Percentiles rank a stretch among this genome's conserved stretches.
Conservation (phyloP, 2,329 filamentous ascomycete species). For the Penicillium paneum region DNA sequence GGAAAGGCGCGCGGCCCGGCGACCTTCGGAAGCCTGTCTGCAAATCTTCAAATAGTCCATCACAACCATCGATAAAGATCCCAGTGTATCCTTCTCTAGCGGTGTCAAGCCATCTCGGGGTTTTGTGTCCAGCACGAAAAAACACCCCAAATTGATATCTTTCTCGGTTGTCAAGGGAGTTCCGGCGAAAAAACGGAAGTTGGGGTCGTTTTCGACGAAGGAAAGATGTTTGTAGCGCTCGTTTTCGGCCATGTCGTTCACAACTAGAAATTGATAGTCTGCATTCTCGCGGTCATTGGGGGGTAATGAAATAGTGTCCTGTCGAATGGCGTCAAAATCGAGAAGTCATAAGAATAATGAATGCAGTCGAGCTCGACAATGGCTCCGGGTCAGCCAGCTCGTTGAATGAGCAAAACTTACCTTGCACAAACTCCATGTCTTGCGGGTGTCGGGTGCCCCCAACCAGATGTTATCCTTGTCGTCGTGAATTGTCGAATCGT, state of each 20-base stretch:
- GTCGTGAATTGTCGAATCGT: conserved; percentile 33
- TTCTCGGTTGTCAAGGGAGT: conserved; percentile 60
- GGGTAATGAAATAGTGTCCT: conserved; percentile 38
- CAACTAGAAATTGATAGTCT: conserved; percentile 30
- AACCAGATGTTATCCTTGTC: conserved; percentile 30
- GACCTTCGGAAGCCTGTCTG: conserved; percentile 51
- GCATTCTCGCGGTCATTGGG: conserved; percentile 22
- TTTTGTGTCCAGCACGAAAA: conserved; percentile 58
- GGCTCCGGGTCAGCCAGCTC: not conserved
- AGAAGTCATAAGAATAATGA: not conserved
- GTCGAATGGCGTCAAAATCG: conserved; percentile 6
- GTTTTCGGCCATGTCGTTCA: conserved; percentile 42
- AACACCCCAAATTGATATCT: conserved; percentile 58
- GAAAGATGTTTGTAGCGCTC: conserved; percentile 37
- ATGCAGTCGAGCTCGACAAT: not conserved
- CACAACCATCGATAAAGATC: conserved; percentile 55
- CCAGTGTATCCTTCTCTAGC: conserved; percentile 49
- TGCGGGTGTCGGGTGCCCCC: conserved; percentile 35
- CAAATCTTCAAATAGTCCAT: conserved; percentile 60
- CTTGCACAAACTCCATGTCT: conserved; percentile 34
- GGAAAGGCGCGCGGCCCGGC: conserved; percentile 54
- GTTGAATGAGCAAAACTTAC: conserved; percentile 23
- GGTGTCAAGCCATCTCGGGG: conserved; percentile 48
- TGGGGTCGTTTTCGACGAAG: conserved; percentile 35
- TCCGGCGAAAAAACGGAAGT: conserved; percentile 54